Evolutionary conservation across 1,139 yeast species (phyloP).

Genomic region (Yamadazyma diospyri): DNA sequence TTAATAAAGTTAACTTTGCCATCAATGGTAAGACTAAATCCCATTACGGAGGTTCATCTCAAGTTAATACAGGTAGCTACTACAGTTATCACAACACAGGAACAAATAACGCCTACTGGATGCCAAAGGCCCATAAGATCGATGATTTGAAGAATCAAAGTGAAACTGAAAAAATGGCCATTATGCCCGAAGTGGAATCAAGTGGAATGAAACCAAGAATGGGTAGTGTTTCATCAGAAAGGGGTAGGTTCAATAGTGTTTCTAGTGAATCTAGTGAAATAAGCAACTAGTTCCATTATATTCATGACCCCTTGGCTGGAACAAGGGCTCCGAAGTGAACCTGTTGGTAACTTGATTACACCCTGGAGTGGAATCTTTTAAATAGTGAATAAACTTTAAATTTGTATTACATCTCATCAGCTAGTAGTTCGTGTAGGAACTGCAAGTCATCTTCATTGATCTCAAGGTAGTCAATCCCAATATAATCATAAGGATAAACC

Average conservation of each 20-base stretch:
- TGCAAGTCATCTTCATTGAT: conserved; percentile 7
- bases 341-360: too few relatives aligned
- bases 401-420: too few relatives aligned
- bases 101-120: conserved; percentile 42
- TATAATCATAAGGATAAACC: conserved; percentile 6
- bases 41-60: conserved; percentile 28
- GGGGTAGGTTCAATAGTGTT: conserved; percentile 16
- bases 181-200: conserved; percentile 1
- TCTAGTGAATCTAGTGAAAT: conserved; percentile 9
- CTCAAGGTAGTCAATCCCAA: conserved; percentile 4
- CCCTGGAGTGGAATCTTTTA: too few relatives aligned
- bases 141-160: conserved; percentile 2
- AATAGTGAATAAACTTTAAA: too few relatives aligned
- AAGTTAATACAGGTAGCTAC: conserved; percentile 37
- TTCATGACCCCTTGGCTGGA: neutral
- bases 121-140: conserved; percentile 21
- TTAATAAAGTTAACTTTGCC: conserved; percentile 28
- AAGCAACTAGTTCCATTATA: neutral
- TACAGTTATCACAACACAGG: conserved; percentile 35
- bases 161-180: conserved; percentile 3
- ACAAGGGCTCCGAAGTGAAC: conserved; percentile 3
- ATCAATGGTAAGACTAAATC: conserved; percentile 33
- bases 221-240: conserved; percentile 20
- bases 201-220: conserved; percentile 16
- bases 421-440: too few relatives aligned